Percentiles rank a stretch among this genome's conserved stretches.
Conservation (phyloP, 1,284 basidiomycete genomes). For the Ustilago bromivora region DNA sequence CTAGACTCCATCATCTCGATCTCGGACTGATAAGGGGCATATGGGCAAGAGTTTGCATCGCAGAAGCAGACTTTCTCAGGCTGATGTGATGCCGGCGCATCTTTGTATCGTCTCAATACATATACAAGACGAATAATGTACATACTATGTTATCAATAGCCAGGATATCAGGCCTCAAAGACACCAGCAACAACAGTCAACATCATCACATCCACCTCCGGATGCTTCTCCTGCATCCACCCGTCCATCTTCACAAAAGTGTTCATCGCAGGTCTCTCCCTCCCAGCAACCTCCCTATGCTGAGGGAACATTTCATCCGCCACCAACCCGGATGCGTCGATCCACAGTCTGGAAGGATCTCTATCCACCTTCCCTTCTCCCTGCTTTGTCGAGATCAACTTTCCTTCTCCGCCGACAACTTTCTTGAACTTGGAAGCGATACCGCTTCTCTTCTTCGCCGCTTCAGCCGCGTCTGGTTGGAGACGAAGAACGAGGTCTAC, state of each 20-base stretch:
- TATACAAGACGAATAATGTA: not conserved
- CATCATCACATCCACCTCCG: conserved; percentile 68
- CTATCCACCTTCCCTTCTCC: conserved; percentile 1
- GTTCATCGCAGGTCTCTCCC: conserved; percentile 44
- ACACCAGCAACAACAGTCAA: conserved; percentile 63
- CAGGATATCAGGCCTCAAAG: conserved; percentile 30
- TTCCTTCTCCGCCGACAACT: conserved; percentile 2
- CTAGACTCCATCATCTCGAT: too few species aligned
- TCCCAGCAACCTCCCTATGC: conserved; percentile 32
- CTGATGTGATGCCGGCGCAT: not conserved
- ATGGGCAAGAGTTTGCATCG: too few species aligned
- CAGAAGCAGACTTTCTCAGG: not conserved
- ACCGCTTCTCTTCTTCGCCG: conserved; percentile 19
- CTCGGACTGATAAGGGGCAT: too few species aligned
- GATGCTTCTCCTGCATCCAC: conserved; percentile 52
- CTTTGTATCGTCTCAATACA: not conserved
- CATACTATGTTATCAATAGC: not conserved
- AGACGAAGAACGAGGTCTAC: conserved; percentile 79
- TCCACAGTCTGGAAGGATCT: conserved; percentile 53
- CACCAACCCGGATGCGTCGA: conserved; percentile 57
- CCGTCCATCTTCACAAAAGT: conserved; percentile 59
- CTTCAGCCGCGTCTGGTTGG: conserved; percentile 19
- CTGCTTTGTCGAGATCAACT: conserved; percentile 22
- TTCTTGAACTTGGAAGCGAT: conserved; percentile 19
- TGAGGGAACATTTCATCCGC: conserved; percentile 63